Evolutionary conservation across 495 filamentous ascomycete genomes (phyloP).

Genomic region (Xylaria palmicola): DNA sequence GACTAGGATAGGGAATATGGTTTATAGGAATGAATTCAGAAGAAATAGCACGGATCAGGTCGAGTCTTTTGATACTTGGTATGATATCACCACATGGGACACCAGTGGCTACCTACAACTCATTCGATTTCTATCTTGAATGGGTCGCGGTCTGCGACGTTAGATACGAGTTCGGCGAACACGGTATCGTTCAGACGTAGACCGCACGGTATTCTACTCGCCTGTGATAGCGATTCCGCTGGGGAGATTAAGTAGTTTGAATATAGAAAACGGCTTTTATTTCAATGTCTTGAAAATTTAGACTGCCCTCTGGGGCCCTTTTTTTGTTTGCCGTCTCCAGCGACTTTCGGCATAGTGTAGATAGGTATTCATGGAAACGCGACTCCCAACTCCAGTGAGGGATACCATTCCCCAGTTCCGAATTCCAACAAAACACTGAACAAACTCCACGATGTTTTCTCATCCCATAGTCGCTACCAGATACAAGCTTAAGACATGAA

Average conservation of each 20-base stretch:
- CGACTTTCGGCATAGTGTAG: no score
- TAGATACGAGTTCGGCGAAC: conserved; percentile 39
- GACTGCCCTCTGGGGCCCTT: no score
- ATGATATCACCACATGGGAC: conserved; percentile 33
- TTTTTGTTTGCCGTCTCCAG: no score
- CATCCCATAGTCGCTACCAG: neutral
- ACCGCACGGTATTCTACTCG: no score
- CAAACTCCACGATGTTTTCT: neutral
- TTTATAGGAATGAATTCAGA: conserved; percentile 6
- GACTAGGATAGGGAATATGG: neutral
- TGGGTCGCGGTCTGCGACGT: conserved; percentile 27
- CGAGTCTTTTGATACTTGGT: conserved; percentile 28
- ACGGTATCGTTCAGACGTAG: conserved; percentile 39
- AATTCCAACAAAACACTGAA: neutral
- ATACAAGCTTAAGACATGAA: conserved; percentile 30
- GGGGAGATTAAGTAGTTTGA: no score
- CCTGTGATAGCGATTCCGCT: no score
- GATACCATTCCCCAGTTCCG: neutral
- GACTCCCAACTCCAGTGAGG: no score
- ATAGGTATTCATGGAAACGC: no score
- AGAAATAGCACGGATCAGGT: conserved; percentile 17
- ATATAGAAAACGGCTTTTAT: no score
- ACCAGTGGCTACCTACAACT: conserved; percentile 47
- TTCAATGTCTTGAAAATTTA: no score
- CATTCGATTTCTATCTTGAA: conserved; percentile 35